A percentile compares a stretch with the other conserved stretches of the same genome.
Evolutionary conservation across 169 alveolate species (phyloP).

Genomic region (Plasmodium falciparum): DNA sequence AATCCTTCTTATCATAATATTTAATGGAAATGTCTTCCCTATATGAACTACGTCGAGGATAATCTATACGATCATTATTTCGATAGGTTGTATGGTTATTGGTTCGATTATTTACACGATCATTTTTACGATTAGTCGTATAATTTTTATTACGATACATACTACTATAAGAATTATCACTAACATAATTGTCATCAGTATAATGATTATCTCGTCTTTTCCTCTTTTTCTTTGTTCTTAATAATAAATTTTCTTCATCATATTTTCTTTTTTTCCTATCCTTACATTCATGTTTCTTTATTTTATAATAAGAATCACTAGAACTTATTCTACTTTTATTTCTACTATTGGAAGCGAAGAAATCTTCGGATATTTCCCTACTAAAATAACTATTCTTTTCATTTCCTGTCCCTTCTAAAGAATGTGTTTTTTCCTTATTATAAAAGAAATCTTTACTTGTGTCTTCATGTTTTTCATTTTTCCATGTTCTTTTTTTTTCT

Average conservation of each 20-base stretch:
- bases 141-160: slow-evolving; percentile 9
- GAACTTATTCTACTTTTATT: too few species aligned
- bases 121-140: too few species aligned
- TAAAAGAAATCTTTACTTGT: background rate
- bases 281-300: background rate
- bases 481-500: slow-evolving; percentile 3
- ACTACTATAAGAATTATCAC: background rate
- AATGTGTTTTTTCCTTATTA: background rate
- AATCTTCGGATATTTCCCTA: background rate
- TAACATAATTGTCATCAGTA: background rate
- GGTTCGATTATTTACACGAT: too few species aligned
- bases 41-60: too few species aligned
- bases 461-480: slow-evolving; percentile 6
- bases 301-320: background rate
- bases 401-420: background rate
- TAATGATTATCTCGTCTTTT: background rate
- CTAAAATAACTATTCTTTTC: background rate
- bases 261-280: background rate
- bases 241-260: background rate
- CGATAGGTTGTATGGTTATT: too few species aligned
- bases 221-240: background rate
- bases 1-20: background rate
- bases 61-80: too few species aligned
- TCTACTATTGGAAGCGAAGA: background rate
- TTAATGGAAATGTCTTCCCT: too few species aligned